A percentile compares a stretch with the other conserved stretches of the same genome.
Conservation (phyloP, 2,329 filamentous ascomycete genomes). For the Amauroascus niger region DNA sequence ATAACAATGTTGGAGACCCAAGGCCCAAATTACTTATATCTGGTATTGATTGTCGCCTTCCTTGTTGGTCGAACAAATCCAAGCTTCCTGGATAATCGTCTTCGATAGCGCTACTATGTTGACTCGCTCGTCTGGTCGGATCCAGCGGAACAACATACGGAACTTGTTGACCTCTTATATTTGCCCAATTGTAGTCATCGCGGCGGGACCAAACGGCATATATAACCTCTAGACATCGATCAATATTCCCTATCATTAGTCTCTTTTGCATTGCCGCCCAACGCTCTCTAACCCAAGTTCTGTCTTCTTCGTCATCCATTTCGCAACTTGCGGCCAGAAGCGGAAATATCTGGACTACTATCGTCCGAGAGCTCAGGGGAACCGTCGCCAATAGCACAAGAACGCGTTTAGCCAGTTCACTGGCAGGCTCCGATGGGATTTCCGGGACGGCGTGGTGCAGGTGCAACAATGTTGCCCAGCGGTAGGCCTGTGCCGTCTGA, state of each 20-base stretch:
- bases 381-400: conserved; percentile 55
- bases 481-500: conserved; percentile 58
- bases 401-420: conserved; percentile 52
- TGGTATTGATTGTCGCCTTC: conserved; percentile 1
- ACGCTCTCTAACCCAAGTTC: conserved; percentile 53
- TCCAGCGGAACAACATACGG: conserved; percentile 17
- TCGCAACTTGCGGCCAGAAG: conserved; percentile 59
- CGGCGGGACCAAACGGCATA: conserved; percentile 58
- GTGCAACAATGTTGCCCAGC: conserved; percentile 56
- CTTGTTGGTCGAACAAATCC: background rate
- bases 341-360: conserved; percentile 61
- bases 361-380: conserved; percentile 51
- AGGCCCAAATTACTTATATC: background rate
- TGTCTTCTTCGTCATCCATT: conserved; percentile 48
- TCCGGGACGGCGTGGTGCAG: conserved; percentile 60
- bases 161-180: conserved; percentile 25
- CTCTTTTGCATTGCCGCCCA: conserved; percentile 53
- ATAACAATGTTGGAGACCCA: background rate
- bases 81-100: background rate
- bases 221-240: conserved; percentile 55
- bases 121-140: conserved; percentile 14
- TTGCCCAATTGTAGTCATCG: conserved; percentile 44
- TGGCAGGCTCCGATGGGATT: conserved; percentile 50
- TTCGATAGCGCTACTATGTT: conserved; percentile 3
- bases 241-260: conserved; percentile 58